Percentiles rank a stretch among this genome's conserved stretches.
phyloP scores from a whole-genome alignment of 140 eudicot genomes.

The Cichorium intybus region DNA sequence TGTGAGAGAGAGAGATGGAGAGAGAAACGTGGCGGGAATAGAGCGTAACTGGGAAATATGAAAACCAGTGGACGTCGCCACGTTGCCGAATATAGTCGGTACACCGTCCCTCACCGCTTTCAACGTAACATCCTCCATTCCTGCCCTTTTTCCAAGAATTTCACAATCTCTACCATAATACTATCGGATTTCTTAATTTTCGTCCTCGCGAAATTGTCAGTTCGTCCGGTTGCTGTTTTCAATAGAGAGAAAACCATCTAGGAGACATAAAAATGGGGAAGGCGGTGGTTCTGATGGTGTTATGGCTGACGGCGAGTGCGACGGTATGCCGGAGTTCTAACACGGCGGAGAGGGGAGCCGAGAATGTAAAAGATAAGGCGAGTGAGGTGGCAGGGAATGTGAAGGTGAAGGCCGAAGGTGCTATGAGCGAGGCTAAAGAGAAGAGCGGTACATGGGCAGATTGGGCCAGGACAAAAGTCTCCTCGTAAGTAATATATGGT shows the following conservation, averaged over 20 bases:
- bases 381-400: constrained; percentile 24
- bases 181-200: neutral
- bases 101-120: constrained; percentile 12
- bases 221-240: neutral
- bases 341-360: constrained; percentile 27
- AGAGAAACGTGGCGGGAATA: constrained; percentile 36
- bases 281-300: constrained; percentile 8
- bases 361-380: constrained; percentile 22
- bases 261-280: constrained; percentile 8
- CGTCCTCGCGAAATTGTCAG: neutral
- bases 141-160: neutral
- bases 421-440: constrained; percentile 32
- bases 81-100: constrained; percentile 18
- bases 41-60: neutral
- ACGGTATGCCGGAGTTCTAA: constrained; percentile 36
- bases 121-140: constrained; percentile 7
- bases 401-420: constrained; percentile 15
- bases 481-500: constrained; percentile 33
- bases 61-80: constrained; percentile 14
- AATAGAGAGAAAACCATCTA: neutral
- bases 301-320: constrained; percentile 32
- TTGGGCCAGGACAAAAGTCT: constrained; percentile 42
- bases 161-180: neutral
- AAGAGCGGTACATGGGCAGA: constrained; percentile 37
- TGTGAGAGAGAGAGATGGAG: neutral